phyloP scores from a whole-genome alignment of 2,329 filamentous ascomycete genomes.

The Didymella exigua region DNA sequence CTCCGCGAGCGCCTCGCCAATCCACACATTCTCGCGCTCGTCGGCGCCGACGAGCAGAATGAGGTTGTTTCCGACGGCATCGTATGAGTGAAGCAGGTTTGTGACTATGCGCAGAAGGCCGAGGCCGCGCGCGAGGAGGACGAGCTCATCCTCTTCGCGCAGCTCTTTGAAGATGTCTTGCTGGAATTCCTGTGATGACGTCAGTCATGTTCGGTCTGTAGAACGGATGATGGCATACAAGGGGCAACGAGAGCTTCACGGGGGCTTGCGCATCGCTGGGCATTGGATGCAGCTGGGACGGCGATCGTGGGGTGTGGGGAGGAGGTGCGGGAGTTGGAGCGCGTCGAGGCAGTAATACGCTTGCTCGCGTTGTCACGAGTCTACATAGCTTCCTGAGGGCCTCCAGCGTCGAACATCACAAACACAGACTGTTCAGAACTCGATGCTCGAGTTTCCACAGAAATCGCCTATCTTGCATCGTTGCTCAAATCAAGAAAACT shows the following conservation, averaged over 20 bases:
- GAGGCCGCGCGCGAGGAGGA: conserved; percentile 88
- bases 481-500: background rate
- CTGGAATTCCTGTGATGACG: conserved; percentile 73
- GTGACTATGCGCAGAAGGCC: conserved; percentile 90
- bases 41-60: conserved; percentile 88
- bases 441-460: background rate
- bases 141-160: conserved; percentile 87
- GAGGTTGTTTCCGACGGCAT: conserved; percentile 92
- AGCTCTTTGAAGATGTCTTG: conserved; percentile 80
- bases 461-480: background rate
- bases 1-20: conserved; percentile 93
- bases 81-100: conserved; percentile 96
- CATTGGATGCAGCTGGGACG: conserved; percentile 38
- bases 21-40: conserved; percentile 94
- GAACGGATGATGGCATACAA: conserved; percentile 55
- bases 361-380: conserved; percentile 37
- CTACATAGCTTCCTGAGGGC: background rate
- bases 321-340: conserved; percentile 22
- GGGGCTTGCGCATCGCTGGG: conserved; percentile 56
- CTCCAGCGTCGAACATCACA: background rate
- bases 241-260: conserved; percentile 80
- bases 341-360: conserved; percentile 23
- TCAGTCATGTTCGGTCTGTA: conserved; percentile 12
- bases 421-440: background rate
- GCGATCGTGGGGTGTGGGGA: conserved; percentile 24